Evolutionary conservation across 164 flowering plant genomes (phyloP).

Genomic region (Kingdonia uniflora): DNA sequence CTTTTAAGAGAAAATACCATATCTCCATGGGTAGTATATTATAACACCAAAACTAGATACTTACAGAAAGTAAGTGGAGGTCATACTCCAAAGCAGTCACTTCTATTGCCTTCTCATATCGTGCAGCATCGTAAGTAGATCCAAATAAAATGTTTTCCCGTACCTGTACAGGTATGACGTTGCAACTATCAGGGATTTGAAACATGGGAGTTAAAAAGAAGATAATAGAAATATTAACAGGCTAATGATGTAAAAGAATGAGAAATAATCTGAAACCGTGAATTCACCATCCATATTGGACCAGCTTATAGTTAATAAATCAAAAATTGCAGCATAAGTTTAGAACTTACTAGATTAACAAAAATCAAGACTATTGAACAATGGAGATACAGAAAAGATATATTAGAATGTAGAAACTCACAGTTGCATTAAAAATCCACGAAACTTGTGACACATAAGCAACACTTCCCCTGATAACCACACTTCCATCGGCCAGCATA

Average conservation of each 20-base stretch:
- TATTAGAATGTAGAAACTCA: slow-evolving; percentile 25
- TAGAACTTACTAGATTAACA: not conserved
- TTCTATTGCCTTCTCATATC: slow-evolving; percentile 68
- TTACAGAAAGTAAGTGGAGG: slow-evolving; percentile 81
- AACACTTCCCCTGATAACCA: slow-evolving; percentile 70
- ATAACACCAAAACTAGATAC: no score
- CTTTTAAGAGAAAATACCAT: no score
- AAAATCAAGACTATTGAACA: no score
- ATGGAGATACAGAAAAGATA: no score
- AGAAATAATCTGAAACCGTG: no score
- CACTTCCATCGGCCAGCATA: slow-evolving; percentile 46
- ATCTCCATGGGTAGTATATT: no score
- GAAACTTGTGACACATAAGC: slow-evolving; percentile 98
- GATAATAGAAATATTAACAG: no score
- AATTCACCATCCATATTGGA: no score
- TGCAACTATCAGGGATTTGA: slow-evolving; percentile 1
- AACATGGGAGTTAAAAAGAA: no score
- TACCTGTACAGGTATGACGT: slow-evolving; percentile 37
- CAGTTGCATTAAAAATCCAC: slow-evolving; percentile 98
- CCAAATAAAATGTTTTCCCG: slow-evolving; percentile 94
- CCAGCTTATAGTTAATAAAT: no score
- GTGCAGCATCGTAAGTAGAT: slow-evolving; percentile 47
- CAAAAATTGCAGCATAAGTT: not conserved
- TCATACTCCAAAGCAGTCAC: slow-evolving; percentile 87
- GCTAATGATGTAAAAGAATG: no score